Percentiles rank a stretch among this genome's conserved stretches.
Conservation (phyloP, 208 protist species). For the Leishmania martiniquensis region DNA sequence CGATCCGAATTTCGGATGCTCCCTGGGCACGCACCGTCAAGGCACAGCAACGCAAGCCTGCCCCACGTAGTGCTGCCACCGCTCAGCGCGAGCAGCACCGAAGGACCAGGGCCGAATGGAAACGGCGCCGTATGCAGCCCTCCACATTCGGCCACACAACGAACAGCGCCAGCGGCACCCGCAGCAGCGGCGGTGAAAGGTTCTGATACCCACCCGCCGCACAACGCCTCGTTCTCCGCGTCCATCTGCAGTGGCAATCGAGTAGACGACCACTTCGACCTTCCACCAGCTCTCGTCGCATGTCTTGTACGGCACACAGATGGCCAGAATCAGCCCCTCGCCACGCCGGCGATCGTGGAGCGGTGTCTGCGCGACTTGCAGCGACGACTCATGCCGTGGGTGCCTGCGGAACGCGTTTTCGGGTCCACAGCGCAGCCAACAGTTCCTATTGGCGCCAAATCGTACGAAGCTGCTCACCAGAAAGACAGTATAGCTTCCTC, state of each 20-base stretch:
- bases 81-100: not conserved
- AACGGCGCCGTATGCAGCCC: too few species aligned
- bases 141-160: not conserved
- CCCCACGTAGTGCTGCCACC: not conserved
- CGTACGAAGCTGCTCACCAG: not conserved
- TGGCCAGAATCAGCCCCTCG: slow-evolving; percentile 38
- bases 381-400: slow-evolving; percentile 44
- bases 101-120: not conserved
- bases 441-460: not conserved
- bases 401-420: slow-evolving; percentile 38
- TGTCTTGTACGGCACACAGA: slow-evolving; percentile 73
- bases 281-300: slow-evolving; percentile 56
- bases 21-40: not conserved
- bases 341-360: slow-evolving; percentile 63
- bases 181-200: not conserved
- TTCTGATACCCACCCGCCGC: not conserved
- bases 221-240: not conserved
- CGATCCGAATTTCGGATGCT: not conserved
- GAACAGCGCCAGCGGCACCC: not conserved
- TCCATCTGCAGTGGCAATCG: not conserved
- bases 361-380: slow-evolving; percentile 67
- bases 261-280: slow-evolving; percentile 23
- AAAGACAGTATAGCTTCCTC: not conserved
- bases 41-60: not conserved
- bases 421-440: slow-evolving; percentile 22